A percentile compares a stretch with the other conserved stretches of the same genome.
Conservation (phyloP, 768 basidiomycete genomes). For the Cyclocybe cylindracea region DNA sequence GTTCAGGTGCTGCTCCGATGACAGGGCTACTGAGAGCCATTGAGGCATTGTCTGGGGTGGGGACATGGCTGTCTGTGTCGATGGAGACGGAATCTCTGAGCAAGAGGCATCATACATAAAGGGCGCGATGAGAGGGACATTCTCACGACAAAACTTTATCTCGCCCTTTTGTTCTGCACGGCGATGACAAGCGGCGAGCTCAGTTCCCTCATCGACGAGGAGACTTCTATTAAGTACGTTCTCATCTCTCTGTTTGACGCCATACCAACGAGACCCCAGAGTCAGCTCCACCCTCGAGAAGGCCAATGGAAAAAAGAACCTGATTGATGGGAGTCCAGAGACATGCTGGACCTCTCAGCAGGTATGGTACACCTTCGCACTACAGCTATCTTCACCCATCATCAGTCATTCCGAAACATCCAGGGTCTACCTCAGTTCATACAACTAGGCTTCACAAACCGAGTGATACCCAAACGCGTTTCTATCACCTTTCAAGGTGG, state of each 20-base stretch:
- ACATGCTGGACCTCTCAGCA: slow-evolving; percentile 88
- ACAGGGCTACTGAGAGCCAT: slow-evolving; percentile 30
- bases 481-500: slow-evolving; percentile 83
- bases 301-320: slow-evolving; percentile 66
- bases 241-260: background rate
- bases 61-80: background rate
- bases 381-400: background rate
- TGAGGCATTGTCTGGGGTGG: slow-evolving; percentile 20
- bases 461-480: slow-evolving; percentile 57
- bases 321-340: slow-evolving; percentile 71
- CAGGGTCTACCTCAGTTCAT: slow-evolving; percentile 80
- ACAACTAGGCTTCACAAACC: slow-evolving; percentile 56
- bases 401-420: background rate
- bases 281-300: slow-evolving; percentile 83
- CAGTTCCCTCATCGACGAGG: slow-evolving; percentile 40
- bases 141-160: slow-evolving; percentile 1
- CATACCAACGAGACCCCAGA: slow-evolving; percentile 36
- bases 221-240: slow-evolving; percentile 55
- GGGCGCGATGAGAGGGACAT: too few relatives aligned
- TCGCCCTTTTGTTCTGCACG: slow-evolving; percentile 8
- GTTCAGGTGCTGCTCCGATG: slow-evolving; percentile 20
- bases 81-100: background rate
- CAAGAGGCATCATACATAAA: background rate
- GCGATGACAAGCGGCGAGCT: slow-evolving; percentile 25
- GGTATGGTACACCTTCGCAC: slow-evolving; percentile 36